Base-by-base conservation (phyloP, 2,329 filamentous ascomycete species). In the Colletotrichum eleusines region DNA sequence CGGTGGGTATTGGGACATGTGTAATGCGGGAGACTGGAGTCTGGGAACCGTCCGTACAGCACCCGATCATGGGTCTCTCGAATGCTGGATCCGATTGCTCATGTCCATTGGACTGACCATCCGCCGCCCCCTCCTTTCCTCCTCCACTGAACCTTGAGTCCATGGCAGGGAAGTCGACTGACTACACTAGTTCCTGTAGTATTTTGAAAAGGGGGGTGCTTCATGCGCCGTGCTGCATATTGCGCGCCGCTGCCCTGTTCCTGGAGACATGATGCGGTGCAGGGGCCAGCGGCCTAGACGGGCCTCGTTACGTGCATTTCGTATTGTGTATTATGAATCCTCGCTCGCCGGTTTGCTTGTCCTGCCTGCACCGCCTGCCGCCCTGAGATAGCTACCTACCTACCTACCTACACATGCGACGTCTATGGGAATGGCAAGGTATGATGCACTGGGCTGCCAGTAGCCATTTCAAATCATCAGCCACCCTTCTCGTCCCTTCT, bases 1-100 rank as follows among this genome's bases (percentile, higher is more conserved):
- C 59, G n/a, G 59, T 67, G 65, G 65, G 51, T 48, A 33, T 35
- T 50, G 26, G 59, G 20, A 46, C n/a, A 67, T 46, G 50, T 20
- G 58, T 40, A 42, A 63, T 67, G 58, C 57, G 31, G 40, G 58
- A 40, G 28, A 60, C 57, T 67, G 50, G 58, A 67, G 64, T 55
- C 40, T 33, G 50, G 50, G n/a, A 46, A 63, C 18, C 35, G 28
- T 35, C 31, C 31, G 31, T 31, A 54, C 31, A 31, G 20, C 51
- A 54, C 20, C 65, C 33, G 40, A 60, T 48, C 20, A 63, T 67
- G 58, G 63, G 31, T 42, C 28, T 12, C n/a, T 31, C 50, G 18
- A 33, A 12, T 20, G 50, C 28, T 53, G 28, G 28, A 33, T 11
- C 46, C 46, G 46, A 48, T 6, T 48, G 46, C 46, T 20, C 20